Evolutionary conservation across 1,284 basidiomycete genomes (phyloP).

Genomic region (Cryptococcus sp.): DNA sequence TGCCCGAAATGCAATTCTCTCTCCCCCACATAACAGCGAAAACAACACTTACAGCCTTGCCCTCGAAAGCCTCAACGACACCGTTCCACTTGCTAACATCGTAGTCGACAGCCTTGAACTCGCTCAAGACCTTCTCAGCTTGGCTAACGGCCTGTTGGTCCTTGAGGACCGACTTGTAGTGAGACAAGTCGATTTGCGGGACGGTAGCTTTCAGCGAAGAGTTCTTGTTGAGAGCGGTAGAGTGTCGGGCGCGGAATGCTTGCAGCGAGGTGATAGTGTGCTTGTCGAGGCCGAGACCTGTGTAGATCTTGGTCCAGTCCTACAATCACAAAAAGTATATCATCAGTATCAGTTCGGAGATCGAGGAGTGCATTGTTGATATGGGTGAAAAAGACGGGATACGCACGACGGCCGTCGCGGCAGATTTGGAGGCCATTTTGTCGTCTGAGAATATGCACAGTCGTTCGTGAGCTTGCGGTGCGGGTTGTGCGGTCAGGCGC

Average conservation of each 20-base stretch:
- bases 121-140: slow-evolving; percentile 83
- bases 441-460: background rate
- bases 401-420: slow-evolving; percentile 67
- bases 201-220: slow-evolving; percentile 70
- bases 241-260: slow-evolving; percentile 94
- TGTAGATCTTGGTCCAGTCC: slow-evolving; percentile 92
- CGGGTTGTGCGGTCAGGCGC: background rate
- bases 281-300: slow-evolving; percentile 87
- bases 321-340: slow-evolving; percentile 41
- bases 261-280: slow-evolving; percentile 86
- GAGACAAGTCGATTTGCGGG: slow-evolving; percentile 69
- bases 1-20: too few species aligned
- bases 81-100: slow-evolving; percentile 89
- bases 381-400: background rate
- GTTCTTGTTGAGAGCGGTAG: slow-evolving; percentile 79
- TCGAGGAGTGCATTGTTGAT: slow-evolving; percentile 3
- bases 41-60: slow-evolving; percentile 77
- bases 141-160: slow-evolving; percentile 91
- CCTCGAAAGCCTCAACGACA: slow-evolving; percentile 95
- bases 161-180: slow-evolving; percentile 90
- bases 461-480: background rate
- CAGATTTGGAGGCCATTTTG: slow-evolving; percentile 78
- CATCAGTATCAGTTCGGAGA: slow-evolving; percentile 1
- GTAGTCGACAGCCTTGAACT: slow-evolving; percentile 96
- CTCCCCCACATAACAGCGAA: background rate